These are phyloP conservation scores for Takakia lepidozioides DNA, from an alignment of 225 moss, liverwort and hornwort genomes.

Conservation along the genomic window DNA sequence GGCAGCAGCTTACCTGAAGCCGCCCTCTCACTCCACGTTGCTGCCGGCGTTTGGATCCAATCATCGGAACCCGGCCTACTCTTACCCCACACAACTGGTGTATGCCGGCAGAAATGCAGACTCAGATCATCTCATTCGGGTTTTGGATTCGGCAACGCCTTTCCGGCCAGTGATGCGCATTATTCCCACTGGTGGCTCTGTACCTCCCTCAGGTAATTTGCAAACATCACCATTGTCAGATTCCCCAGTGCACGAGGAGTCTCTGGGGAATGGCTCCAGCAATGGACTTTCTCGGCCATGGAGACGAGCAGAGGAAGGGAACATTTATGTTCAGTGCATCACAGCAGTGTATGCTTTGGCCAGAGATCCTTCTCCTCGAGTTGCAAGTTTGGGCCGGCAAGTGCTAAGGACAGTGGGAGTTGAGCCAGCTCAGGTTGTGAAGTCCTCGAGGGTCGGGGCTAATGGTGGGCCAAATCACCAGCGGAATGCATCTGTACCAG, in stretches of 20 bases:
- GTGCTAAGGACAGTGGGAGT: constrained; percentile 88
- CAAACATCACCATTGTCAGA: constrained; percentile 37
- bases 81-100: constrained; percentile 42
- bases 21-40: constrained; percentile 80
- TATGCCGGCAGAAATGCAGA: constrained; percentile 40
- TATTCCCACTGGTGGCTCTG: constrained; percentile 60
- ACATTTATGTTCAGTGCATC: constrained; percentile 90
- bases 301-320: constrained; percentile 84
- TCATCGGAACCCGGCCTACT: constrained; percentile 31
- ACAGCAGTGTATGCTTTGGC: constrained; percentile 94
- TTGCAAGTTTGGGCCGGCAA: constrained; percentile 87
- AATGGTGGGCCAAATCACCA: constrained; percentile 47
- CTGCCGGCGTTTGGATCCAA: constrained; percentile 53
- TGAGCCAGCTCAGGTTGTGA: constrained; percentile 59
- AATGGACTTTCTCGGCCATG: constrained; percentile 51
- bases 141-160: constrained; percentile 53
- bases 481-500: constrained; percentile 75
- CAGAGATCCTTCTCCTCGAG: constrained; percentile 85
- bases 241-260: constrained; percentile 20
- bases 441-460: constrained; percentile 46
- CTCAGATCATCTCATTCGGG: constrained; percentile 36
- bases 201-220: constrained; percentile 41
- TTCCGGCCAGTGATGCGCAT: constrained; percentile 37
- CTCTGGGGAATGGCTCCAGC: constrained; percentile 15
- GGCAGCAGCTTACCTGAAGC: constrained; percentile 95